Conservation (phyloP, 441 rosid species). For the Erodium chrysanthum region DNA sequence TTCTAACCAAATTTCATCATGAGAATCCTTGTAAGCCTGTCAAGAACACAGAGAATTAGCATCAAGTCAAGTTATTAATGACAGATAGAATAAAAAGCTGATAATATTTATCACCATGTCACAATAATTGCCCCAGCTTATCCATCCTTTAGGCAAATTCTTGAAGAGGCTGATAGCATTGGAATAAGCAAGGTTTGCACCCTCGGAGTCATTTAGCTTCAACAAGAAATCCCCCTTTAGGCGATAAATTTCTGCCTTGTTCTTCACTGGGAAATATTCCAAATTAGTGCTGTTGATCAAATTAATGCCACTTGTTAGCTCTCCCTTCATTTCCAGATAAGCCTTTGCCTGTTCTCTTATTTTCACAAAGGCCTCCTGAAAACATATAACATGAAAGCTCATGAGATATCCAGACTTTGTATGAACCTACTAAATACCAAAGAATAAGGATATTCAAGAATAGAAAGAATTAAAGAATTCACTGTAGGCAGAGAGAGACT, state of each 20-base stretch:
- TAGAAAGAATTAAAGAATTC: not conserved
- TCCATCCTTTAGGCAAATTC: constrained; percentile 95
- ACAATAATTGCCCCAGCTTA: constrained; percentile 97
- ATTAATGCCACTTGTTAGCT: constrained; percentile 71
- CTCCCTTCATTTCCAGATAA: constrained; percentile 77
- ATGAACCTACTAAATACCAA: not conserved
- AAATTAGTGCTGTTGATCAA: constrained; percentile 81
- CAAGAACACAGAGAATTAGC: constrained; percentile 14
- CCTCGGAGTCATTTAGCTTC: constrained; percentile 67
- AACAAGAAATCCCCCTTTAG: constrained; percentile 79
- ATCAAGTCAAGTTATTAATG: constrained; percentile 9
- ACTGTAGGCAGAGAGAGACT: not conserved
- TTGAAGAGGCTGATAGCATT: constrained; percentile 80
- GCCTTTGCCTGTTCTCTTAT: constrained; percentile 97
- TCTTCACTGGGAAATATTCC: constrained; percentile 77
- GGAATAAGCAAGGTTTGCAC: constrained; percentile 80
- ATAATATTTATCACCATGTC: constrained; percentile 58
- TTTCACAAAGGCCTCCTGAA: constrained; percentile 95
- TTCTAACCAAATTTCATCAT: constrained; percentile 93
- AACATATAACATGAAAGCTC: constrained; percentile 22
- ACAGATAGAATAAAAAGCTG: constrained; percentile 15
- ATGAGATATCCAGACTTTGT: constrained; percentile 12
- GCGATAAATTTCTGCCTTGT: constrained; percentile 80
- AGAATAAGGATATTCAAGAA: not conserved
- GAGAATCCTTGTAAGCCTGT: constrained; percentile 80